Conservation (phyloP, 1,284 basidiomycete genomes). For the Ustanciosporium gigantosporum region DNA sequence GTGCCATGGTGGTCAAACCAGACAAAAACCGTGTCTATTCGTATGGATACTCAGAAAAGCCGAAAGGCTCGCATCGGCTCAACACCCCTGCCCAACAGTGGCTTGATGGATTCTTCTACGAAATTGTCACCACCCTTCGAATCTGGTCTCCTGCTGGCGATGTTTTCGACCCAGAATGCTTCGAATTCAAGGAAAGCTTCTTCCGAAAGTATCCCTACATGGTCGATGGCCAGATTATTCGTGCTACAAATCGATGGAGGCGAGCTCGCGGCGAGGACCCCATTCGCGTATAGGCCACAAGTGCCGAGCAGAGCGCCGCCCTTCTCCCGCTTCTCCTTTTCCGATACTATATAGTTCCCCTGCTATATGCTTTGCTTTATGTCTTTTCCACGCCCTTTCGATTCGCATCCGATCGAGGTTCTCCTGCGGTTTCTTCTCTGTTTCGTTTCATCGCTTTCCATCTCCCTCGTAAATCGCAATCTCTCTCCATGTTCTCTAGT, state of each 20-base stretch:
- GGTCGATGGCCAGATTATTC: conserved; percentile 35
- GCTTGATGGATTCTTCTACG: conserved; percentile 33
- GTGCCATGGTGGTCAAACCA: conserved; percentile 17
- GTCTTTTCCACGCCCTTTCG: background rate
- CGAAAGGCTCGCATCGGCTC: conserved; percentile 32
- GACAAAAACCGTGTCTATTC: conserved; percentile 30
- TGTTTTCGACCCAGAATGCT: conserved; percentile 37
- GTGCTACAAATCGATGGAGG: conserved; percentile 37
- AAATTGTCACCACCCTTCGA: conserved; percentile 25
- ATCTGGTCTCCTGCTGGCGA: conserved; percentile 38
- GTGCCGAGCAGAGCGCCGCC: background rate
- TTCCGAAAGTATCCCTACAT: conserved; percentile 42
- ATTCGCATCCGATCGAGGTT: background rate
- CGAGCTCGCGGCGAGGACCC: conserved; percentile 34
- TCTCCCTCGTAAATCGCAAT: no score
- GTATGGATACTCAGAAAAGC: conserved; percentile 36
- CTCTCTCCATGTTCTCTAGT: no score
- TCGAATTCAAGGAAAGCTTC: conserved; percentile 41
- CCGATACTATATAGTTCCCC: background rate
- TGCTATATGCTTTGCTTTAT: background rate
- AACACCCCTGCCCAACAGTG: conserved; percentile 35
- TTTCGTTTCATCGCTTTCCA: no score
- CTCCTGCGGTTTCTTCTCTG: no score
- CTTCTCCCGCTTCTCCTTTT: no score
- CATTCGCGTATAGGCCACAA: conserved; percentile 31